Base-by-base conservation (phyloP, 1,284 basidiomycete genomes). In the Athelia psychrophila region DNA sequence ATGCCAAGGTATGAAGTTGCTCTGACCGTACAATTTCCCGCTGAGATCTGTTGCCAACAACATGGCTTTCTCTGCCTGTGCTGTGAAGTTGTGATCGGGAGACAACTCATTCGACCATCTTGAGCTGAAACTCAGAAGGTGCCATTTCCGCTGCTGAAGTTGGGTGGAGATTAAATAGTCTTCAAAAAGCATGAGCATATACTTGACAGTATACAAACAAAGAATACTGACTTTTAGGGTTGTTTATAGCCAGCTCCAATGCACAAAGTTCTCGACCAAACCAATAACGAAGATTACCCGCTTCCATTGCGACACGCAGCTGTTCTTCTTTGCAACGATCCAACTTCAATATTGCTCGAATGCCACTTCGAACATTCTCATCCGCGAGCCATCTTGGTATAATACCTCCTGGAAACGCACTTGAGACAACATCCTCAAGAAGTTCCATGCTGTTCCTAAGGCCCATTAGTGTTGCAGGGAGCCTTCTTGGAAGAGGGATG, bases 381-480 rank as follows among this genome's bases (percentile, higher is more conserved):
- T 74, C 68, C 20, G 66, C 57, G 0, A 75, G 58, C 74, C 74
- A 76, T 9, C 47, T 48, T 1, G 70, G 72, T 27, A 53, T 49
- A 55, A 0, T 51, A 8, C 0, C 59, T 50, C 2, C 54, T 59
- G 0, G 59, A 54, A 4, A 73, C 66, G 73, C 74, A 77, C n/a
- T n/a, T n/a, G n/a, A n/a, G n/a, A n/a, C n/a, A 0, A 76, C 62
- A 51, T 76, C 74, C 44, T 73, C 62, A 59, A 74, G 65, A 0
- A 76, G 55, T 2, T 35, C 52, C 0, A 64, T 49, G 46, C 64
- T 48, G 5, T 68, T 61, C 1, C 64, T 56, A 10, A 76, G 60
- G 0, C 56, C 58, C 0, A 52, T 51, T 0, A 76, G 58, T 24
- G 63, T 57, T 0, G 58, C 64, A 0, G 63, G 65, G 1, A 73